Evolutionary conservation across 345 rosid species (phyloP).

Genomic region (Salix udensis): DNA sequence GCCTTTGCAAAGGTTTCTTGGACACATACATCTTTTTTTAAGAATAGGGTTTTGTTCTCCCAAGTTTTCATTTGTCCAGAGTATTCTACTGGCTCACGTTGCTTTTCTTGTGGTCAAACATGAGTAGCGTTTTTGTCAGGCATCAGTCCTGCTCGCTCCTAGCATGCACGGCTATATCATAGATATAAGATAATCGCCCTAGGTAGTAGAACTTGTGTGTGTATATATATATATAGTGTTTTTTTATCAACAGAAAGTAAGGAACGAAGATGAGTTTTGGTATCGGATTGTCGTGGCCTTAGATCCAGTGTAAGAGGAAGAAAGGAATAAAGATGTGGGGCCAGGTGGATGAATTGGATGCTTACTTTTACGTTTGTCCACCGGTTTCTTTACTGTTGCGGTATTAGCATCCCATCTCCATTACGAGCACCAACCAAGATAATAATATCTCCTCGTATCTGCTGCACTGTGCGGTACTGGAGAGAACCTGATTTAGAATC

Average conservation of each 20-base stretch:
- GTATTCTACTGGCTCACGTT: not conserved
- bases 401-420: not conserved
- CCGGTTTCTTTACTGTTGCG: not conserved
- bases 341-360: not conserved
- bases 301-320: not conserved
- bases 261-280: not conserved
- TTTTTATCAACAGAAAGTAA: not conserved
- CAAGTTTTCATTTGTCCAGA: not conserved
- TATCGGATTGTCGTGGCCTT: not conserved
- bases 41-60: not conserved
- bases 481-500: not conserved
- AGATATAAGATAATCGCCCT: not conserved
- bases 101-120: not conserved
- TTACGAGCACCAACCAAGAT: not conserved
- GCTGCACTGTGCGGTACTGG: not conserved
- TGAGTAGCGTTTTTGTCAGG: not conserved
- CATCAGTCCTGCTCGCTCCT: not conserved
- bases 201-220: not conserved
- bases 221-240: too few species aligned
- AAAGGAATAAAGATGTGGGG: not conserved
- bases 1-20: not conserved
- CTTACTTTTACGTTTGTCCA: not conserved
- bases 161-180: not conserved
- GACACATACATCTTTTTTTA: not conserved
- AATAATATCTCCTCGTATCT: not conserved